Conservation (phyloP, 2,329 filamentous ascomycete species). For the Colletotrichum sp. region DNA sequence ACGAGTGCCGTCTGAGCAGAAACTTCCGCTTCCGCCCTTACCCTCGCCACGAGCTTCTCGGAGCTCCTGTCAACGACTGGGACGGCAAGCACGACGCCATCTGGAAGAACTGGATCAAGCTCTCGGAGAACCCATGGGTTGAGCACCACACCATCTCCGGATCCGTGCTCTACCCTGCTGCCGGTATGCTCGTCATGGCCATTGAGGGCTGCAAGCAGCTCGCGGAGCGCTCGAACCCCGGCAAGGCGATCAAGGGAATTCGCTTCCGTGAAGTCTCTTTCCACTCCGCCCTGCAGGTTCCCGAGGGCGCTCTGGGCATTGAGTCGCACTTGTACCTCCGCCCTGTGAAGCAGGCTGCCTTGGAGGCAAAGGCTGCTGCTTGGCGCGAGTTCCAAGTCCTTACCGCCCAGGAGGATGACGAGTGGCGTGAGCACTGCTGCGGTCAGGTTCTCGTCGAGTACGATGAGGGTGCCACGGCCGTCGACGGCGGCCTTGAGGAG, state of each 20-base stretch:
- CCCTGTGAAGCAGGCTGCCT: neutral
- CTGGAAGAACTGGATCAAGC: slow-evolving; percentile 25
- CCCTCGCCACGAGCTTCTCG: slow-evolving; percentile 20
- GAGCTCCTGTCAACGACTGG: slow-evolving; percentile 12
- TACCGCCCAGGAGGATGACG: neutral
- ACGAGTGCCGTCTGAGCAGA: slow-evolving; percentile 5
- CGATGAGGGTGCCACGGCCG: neutral
- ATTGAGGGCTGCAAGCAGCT: neutral
- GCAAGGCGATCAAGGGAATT: slow-evolving; percentile 16
- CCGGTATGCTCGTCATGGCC: slow-evolving; percentile 7
- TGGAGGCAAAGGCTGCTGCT: neutral
- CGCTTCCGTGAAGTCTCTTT: slow-evolving; percentile 1
- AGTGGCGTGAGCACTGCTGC: neutral
- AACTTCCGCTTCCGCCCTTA: slow-evolving; percentile 7
- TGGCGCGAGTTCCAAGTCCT: neutral
- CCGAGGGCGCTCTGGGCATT: neutral
- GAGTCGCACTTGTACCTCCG: neutral
- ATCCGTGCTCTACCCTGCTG: slow-evolving; percentile 31
- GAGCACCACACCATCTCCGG: slow-evolving; percentile 33
- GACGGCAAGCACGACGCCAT: slow-evolving; percentile 20
- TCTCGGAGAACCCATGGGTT: slow-evolving; percentile 35
- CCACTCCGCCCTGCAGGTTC: neutral
- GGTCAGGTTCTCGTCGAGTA: neutral
- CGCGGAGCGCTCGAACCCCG: neutral
- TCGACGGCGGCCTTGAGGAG: neutral